phyloP scores from a whole-genome alignment of 2,329 filamentous ascomycete species.

The Botrytis paeoniae region DNA sequence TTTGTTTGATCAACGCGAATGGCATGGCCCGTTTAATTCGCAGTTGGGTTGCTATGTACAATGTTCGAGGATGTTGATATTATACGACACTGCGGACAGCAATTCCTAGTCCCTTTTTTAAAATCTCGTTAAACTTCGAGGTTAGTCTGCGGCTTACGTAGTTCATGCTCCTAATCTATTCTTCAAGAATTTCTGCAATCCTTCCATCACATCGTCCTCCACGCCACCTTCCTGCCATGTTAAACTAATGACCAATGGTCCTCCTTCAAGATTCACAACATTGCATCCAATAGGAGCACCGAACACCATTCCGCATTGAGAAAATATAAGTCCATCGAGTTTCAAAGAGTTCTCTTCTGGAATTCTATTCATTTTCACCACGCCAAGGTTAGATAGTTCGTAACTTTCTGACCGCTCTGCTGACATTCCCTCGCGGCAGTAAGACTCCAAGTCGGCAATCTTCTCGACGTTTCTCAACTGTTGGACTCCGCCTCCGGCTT shows the following conservation, averaged over 20 bases:
- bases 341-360: background rate
- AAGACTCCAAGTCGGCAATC: background rate
- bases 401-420: conserved; percentile 12
- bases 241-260: conserved; percentile 26
- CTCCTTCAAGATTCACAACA: conserved; percentile 22
- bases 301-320: conserved; percentile 27
- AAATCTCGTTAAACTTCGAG: too few species aligned
- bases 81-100: too few species aligned
- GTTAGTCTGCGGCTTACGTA: too few species aligned
- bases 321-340: conserved; percentile 27
- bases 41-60: background rate
- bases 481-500: background rate
- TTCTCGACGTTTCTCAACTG: background rate
- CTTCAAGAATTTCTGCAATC: conserved; percentile 2
- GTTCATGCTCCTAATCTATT: background rate
- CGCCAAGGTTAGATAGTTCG: conserved; percentile 32
- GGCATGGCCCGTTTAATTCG: background rate
- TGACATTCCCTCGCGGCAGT: background rate
- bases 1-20: background rate
- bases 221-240: conserved; percentile 29
- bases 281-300: conserved; percentile 26
- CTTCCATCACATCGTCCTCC: conserved; percentile 23
- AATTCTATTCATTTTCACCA: conserved; percentile 18
- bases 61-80: background rate
- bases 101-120: background rate